Conservation (phyloP, 331 rosid species). For the Acacia concinna region DNA sequence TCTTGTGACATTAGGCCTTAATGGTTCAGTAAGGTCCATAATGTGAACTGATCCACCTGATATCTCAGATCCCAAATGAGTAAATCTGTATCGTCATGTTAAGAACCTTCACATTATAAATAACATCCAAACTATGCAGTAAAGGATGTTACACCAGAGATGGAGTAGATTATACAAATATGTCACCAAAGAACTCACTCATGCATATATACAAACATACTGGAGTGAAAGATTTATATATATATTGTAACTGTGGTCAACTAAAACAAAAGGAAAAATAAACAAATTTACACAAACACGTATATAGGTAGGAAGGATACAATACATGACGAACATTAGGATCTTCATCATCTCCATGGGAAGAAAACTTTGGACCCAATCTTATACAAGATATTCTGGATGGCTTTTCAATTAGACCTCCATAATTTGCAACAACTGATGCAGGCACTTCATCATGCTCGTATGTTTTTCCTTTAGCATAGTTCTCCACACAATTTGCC, state of each 20-base stretch:
- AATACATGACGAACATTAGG: slow-evolving; percentile 47
- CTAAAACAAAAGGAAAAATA: not conserved
- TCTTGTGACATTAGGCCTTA: slow-evolving; percentile 51
- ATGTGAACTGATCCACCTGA: slow-evolving; percentile 69
- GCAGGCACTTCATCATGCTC: slow-evolving; percentile 41
- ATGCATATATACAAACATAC: not conserved
- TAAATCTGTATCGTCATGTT: slow-evolving; percentile 54
- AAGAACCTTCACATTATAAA: slow-evolving; percentile 44
- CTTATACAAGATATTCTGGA: slow-evolving; percentile 72
- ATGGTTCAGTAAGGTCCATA: slow-evolving; percentile 55
- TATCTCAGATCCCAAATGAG: slow-evolving; percentile 74
- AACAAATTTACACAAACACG: not conserved
- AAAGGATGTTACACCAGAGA: slow-evolving; percentile 2
- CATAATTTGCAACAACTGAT: slow-evolving; percentile 49
- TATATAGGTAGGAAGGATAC: slow-evolving; percentile 55
- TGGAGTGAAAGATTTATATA: not conserved
- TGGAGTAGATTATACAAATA: not conserved
- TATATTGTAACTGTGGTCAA: not conserved
- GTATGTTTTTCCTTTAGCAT: slow-evolving; percentile 35
- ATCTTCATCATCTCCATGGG: slow-evolving; percentile 35
- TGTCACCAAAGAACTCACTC: not conserved
- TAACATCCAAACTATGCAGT: not conserved
- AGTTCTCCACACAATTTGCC: slow-evolving; percentile 58
- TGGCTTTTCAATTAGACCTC: slow-evolving; percentile 46
- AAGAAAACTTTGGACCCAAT: slow-evolving; percentile 45